Evolutionary conservation across 1,139 yeast genomes (phyloP).

Genomic region (Hemisphaericaspora subhashii): DNA sequence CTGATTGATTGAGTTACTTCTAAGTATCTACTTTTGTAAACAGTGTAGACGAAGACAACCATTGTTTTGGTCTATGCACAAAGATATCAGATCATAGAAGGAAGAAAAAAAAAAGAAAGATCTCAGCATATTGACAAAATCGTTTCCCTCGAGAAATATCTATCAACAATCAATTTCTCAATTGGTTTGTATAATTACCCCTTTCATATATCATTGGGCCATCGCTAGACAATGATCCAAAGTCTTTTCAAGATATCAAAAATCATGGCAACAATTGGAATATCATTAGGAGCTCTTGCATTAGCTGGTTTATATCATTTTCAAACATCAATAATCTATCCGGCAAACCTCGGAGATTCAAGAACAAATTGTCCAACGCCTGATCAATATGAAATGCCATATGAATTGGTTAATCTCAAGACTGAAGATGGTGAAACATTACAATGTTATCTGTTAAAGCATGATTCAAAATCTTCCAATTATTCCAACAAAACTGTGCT

Average conservation of each 20-base stretch:
- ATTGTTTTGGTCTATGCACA: not conserved
- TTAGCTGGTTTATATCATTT: constrained; percentile 60
- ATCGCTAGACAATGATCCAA: constrained; percentile 4
- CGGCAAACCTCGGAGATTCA: constrained; percentile 78
- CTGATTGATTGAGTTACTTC: too few relatives aligned
- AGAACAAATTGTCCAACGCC: constrained; percentile 79
- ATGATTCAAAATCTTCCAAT: constrained; percentile 38
- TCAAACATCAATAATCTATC: constrained; percentile 76
- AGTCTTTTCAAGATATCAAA: constrained; percentile 14
- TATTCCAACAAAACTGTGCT: constrained; percentile 70
- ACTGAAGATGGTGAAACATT: constrained; percentile 66
- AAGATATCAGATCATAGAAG: too few relatives aligned
- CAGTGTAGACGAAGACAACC: not conserved
- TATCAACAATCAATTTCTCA: too few relatives aligned
- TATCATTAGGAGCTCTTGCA: constrained; percentile 39
- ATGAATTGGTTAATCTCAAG: constrained; percentile 55
- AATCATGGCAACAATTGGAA: constrained; percentile 29
- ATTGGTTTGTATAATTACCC: too few relatives aligned
- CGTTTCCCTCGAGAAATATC: too few relatives aligned
- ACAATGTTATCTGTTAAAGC: constrained; percentile 48
- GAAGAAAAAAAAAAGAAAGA: too few relatives aligned
- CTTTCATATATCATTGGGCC: not conserved
- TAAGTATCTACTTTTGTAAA: too few relatives aligned
- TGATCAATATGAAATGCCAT: constrained; percentile 66
- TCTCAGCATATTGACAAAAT: too few relatives aligned